A percentile compares a stretch with the other conserved stretches of the same genome.
These are phyloP conservation scores for Mimosa pudica DNA, from an alignment of 306 rosid species.

Conservation along the genomic window DNA sequence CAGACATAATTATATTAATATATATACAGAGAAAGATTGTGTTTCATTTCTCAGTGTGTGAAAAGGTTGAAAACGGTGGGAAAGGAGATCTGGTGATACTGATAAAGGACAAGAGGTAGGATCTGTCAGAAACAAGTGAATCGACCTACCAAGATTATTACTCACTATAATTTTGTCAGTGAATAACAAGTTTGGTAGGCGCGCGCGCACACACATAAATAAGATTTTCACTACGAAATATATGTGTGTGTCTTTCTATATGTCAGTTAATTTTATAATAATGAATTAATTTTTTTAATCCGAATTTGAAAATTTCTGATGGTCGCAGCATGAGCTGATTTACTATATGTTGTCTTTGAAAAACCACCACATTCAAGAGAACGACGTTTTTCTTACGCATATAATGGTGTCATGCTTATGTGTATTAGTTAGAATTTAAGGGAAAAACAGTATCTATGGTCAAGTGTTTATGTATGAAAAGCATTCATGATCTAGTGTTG, in stretches of 20 bases:
- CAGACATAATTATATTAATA: too few relatives aligned
- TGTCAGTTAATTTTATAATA: background rate
- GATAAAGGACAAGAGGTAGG: constrained; percentile 32
- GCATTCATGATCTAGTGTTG: constrained; percentile 13
- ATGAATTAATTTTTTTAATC: background rate
- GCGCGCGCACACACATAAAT: background rate
- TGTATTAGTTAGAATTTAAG: background rate
- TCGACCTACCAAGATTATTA: constrained; percentile 31
- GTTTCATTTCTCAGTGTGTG: constrained; percentile 24
- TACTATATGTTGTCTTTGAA: background rate
- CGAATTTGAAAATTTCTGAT: background rate
- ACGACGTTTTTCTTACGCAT: background rate
- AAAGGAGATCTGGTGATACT: constrained; percentile 4
- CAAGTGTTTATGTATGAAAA: constrained; percentile 23
- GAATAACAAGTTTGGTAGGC: constrained; percentile 9
- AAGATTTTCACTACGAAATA: background rate
- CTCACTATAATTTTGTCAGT: constrained; percentile 35
- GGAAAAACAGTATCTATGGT: background rate
- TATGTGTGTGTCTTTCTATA: background rate
- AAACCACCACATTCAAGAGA: background rate
- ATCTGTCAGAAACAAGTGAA: constrained; percentile 29
- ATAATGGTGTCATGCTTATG: constrained; percentile 9
- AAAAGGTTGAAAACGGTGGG: constrained; percentile 24
- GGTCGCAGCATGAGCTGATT: background rate
- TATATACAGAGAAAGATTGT: background rate